These are phyloP conservation scores for Ganoderma sp. DNA, from an alignment of 1,284 basidiomycete genomes.

Conservation along the genomic window DNA sequence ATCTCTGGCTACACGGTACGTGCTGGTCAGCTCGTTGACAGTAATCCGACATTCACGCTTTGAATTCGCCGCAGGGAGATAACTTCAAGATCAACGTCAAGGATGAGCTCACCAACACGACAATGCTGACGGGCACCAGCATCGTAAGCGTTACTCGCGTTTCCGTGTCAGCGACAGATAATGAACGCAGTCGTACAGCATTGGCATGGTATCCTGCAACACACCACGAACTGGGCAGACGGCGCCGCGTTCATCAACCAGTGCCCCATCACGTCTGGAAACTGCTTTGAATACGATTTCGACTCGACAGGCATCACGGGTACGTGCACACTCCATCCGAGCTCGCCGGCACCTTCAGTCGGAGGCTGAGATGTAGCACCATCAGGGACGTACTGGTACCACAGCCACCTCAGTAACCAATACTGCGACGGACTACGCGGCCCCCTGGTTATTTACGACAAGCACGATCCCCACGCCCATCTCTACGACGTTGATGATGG, in stretches of 20 bases:
- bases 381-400: conserved; percentile 32
- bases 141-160: conserved; percentile 32
- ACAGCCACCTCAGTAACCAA: conserved; percentile 33
- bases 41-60: background rate
- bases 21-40: background rate
- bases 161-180: background rate
- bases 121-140: conserved; percentile 41
- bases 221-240: conserved; percentile 38
- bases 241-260: conserved; percentile 44
- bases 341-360: too few relatives aligned
- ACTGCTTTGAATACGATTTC: conserved; percentile 52
- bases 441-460: conserved; percentile 50
- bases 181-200: conserved; percentile 27
- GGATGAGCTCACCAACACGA: conserved; percentile 41
- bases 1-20: background rate
- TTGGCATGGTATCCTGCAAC: conserved; percentile 46
- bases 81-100: conserved; percentile 42
- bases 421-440: conserved; percentile 41
- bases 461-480: conserved; percentile 43
- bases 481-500: conserved; percentile 45
- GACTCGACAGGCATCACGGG: conserved; percentile 14
- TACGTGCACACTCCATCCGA: too few relatives aligned
- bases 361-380: too few relatives aligned
- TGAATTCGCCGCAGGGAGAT: conserved; percentile 31
- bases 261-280: conserved; percentile 54